Percentiles rank a stretch among this genome's conserved stretches.
Conservation (phyloP, 1,284 basidiomycete genomes). For the Malassezia slooffiae region DNA sequence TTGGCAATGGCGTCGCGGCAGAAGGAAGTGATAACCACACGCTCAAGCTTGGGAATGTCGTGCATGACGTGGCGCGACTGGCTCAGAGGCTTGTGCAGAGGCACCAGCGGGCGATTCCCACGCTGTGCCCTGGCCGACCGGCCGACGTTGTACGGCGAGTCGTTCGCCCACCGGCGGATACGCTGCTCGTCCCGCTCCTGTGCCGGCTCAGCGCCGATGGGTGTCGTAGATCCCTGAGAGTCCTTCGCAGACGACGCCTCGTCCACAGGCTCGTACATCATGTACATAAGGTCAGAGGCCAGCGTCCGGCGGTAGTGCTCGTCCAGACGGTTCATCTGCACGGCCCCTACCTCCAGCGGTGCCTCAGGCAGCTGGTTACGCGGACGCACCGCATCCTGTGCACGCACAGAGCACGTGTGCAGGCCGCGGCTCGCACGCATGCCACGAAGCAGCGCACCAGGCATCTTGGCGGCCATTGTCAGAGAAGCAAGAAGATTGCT, state of each 20-base stretch:
- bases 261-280: constrained; percentile 60
- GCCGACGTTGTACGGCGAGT: constrained; percentile 66
- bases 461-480: not conserved
- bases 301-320: constrained; percentile 78
- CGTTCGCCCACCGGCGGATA: constrained; percentile 61
- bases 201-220: not conserved
- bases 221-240: too few species aligned
- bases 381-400: constrained; percentile 11
- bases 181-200: constrained; percentile 15
- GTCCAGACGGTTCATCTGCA: constrained; percentile 63
- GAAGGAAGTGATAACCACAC: constrained; percentile 54
- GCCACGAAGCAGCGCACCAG: not conserved
- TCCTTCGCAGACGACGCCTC: constrained; percentile 14
- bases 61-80: constrained; percentile 15
- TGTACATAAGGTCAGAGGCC: constrained; percentile 80
- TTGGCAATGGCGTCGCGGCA: constrained; percentile 55
- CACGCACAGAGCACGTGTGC: too few species aligned
- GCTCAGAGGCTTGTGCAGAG: constrained; percentile 23
- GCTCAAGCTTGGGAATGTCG: constrained; percentile 59
- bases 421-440: not conserved
- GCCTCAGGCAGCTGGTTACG: constrained; percentile 25
- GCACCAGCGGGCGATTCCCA: constrained; percentile 51
- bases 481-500: too few species aligned
- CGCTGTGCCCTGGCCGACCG: constrained; percentile 59
- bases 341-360: constrained; percentile 49